These are phyloP conservation scores for Pseudogymnoascus sp. DNA, from an alignment of 2,329 filamentous ascomycete species.

Conservation along the genomic window DNA sequence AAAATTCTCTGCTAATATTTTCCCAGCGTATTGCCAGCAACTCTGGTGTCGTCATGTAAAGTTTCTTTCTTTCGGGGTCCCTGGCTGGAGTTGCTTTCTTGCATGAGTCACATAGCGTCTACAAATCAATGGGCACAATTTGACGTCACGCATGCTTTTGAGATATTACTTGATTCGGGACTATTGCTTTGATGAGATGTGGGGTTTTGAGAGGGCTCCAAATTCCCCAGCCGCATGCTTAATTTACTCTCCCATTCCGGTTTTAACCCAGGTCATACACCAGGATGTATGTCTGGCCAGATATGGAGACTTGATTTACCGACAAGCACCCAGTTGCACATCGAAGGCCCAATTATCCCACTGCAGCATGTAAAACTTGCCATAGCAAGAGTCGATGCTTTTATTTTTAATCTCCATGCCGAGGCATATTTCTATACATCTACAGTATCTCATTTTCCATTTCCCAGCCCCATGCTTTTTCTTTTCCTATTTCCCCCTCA, in stretches of 20 bases:
- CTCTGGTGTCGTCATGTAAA: constrained; percentile 99
- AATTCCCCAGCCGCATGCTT: neutral
- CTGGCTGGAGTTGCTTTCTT: constrained; percentile 16
- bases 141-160: constrained; percentile 5
- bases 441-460: neutral
- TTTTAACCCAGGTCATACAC: neutral
- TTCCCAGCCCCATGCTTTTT: neutral
- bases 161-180: neutral
- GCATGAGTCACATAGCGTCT: constrained; percentile 15
- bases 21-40: constrained; percentile 94
- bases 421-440: neutral
- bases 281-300: no score
- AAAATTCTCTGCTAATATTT: constrained; percentile 27
- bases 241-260: neutral
- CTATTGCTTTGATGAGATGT: neutral
- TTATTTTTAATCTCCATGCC: neutral
- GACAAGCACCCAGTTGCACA: neutral
- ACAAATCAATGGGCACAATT: constrained; percentile 13
- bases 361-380: neutral
- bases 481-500: no score
- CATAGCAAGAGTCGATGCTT: neutral
- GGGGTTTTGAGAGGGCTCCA: neutral
- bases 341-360: neutral
- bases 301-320: neutral
- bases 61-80: constrained; percentile 27